Base-by-base conservation (phyloP, 331 rosid genomes). In the Dryas integrifolia region DNA sequence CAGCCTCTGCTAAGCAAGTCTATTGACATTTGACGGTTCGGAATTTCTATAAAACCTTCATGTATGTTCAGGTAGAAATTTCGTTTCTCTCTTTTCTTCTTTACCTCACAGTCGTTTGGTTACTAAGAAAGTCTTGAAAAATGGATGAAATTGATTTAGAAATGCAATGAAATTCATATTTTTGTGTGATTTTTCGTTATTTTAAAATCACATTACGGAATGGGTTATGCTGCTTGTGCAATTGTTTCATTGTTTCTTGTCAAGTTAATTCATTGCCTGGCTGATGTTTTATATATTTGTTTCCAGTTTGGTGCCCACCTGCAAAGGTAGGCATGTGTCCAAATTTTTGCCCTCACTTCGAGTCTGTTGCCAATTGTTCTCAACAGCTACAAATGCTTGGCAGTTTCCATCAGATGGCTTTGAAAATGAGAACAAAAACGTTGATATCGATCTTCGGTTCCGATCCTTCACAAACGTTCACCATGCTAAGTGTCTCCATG, bases 401-500 rank as follows among this genome's bases (percentile, higher is more conserved):
- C 73, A 69, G 44, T 24, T 61, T 72, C 70, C 53, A 18, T 55
- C 69, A 2, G 63, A 79, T 69, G 73, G 69, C 70, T 62, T 73
- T 57, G 67, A 58, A 53, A 59, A 64, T 76, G 80, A 58, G 77
- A 79, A 65, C 13, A 66, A 57, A 72, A 70, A 47, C 47, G 43
- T 66, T 50, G 69, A 73, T 77, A 70, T 85, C n/a, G 38, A 75
- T 30, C 47, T 65, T 13, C 73, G 82, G 40, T 82, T 85, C 60
- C 66, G 7, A 50, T 67, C 82, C 63, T 82, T 85, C 83, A 76
- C 81, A 16, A 77, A 73, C 55, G 68, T 77, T 47, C 72, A 73
- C 79, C 80, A 65, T 57, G 83, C 76, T 4, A 77, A 82, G 79
- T 67, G 61, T 30, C 89, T 85, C 51, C 89, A 82, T 74, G 76